Base-by-base conservation (phyloP, 1,284 basidiomycete genomes). In the Cutaneotrichosporon dermatis region DNA sequence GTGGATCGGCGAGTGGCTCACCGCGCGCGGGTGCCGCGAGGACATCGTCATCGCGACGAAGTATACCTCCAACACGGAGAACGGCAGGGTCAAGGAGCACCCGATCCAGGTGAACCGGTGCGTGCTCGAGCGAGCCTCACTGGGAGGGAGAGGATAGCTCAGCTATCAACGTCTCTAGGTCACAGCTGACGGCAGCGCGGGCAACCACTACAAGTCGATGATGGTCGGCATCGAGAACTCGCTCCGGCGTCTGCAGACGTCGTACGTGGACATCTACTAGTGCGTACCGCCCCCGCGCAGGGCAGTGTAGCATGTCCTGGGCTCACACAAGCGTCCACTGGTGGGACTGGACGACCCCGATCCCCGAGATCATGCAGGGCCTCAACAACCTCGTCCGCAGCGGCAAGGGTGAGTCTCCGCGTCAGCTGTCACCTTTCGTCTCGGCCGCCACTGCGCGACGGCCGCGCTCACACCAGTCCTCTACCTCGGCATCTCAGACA, bases 401-500 rank as follows among this genome's bases (percentile, higher is more conserved):
- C 4, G 78, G 79, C 46, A 77, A 79, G 58, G 34, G 25, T 53
- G 25, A 25, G 25, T 25, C 25, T 25, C 25, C 25, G 25, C 25
- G 25, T 25, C 25, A 25, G 25, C 25, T 25, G 25, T 25, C 25
- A 25, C 25, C 25, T 25, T 25, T 25, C 25, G 25, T 25, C 25
- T 25, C 25, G 25, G 25, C 25, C 25, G 25, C 25, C 25, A 25
- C 25, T 85, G 39, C 6, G 39, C 41, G 39, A 83, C 6, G 8
- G 37, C n/a, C 33, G 4, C 15, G 12, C 10, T 11, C 42, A 15
- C 34, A 36, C 48, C 5, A 51, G 78, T 80, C 8, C 67, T 80
- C 13, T 80, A 81, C 66, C 73, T 79, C 33, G 79, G 76, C 40
- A 71, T 79, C 15, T 72, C 69, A 49, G 81, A 84, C 58, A 80